Base-by-base conservation (phyloP, 2,329 filamentous ascomycete species). In the Mollisiaceae sp. region DNA sequence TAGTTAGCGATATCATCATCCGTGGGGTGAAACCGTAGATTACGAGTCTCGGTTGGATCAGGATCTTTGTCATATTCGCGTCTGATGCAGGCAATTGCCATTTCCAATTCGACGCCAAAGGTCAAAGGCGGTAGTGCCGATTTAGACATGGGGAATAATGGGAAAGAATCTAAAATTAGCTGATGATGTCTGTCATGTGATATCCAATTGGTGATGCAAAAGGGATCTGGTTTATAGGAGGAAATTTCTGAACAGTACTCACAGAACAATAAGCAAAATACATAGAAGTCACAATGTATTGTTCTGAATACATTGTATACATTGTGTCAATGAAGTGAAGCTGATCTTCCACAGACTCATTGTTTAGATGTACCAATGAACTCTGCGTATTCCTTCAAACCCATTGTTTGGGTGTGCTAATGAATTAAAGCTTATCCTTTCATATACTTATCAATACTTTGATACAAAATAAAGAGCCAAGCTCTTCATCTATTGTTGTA, bases 101-200 rank as follows among this genome's bases (percentile, higher is more conserved):
- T 72, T 50, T 75, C 72, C 2, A 72, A 38, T 45, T 75, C 73
- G 18, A 74, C 59, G 11, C 74, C 72, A 43, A 74, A 75, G 12
- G 71, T 70, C 14, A 67, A 58, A 1, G 58, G 57, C 6, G 61
- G 27, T 18, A 18, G 4, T 54, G 8, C 12, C 20, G 15, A 22
- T 5, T 9, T 22, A 18, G 8, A 11, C 58, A 59, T 62, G 45
- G 24, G 24, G 39, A 32, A 6, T 41, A n/a, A 63, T 38, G 22
- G 14, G 27, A 32, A 32, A 32, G 27, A 3, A 32, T 32, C 27
- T 32, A 32, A 32, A 32, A 32, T 32, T 32, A 6, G 4, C 6
- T 50, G 45, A 6, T 50, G 20, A 50, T 20, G 8, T n/a, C 8
- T 22, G 45, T 24, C 4, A 50, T 50, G 45, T 11, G 20, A 6